A percentile compares a stretch with the other conserved stretches of the same genome.
Conservation (phyloP, 225 moss, liverwort and hornwort species). For the Sphagnum tenellum region DNA sequence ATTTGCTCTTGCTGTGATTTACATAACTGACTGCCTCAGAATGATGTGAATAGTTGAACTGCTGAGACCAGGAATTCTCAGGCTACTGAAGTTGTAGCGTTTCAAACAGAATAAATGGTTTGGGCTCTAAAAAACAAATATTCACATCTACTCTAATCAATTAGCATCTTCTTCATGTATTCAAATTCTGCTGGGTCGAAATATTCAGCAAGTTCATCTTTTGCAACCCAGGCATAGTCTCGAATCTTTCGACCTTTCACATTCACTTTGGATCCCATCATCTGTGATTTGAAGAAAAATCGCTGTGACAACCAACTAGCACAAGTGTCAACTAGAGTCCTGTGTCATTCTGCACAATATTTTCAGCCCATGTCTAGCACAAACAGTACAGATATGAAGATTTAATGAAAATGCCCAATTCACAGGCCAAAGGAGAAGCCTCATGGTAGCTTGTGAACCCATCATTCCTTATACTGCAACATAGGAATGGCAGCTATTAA, state of each 20-base stretch:
- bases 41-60: too few species aligned
- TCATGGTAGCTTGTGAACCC: neutral
- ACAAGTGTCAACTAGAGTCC: neutral
- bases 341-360: too few species aligned
- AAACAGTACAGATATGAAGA: too few species aligned
- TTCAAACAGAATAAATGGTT: too few species aligned
- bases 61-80: too few species aligned
- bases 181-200: slow-evolving; percentile 59
- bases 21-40: too few species aligned
- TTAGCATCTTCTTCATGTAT: slow-evolving; percentile 64
- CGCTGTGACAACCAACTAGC: slow-evolving; percentile 32
- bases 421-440: neutral
- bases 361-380: too few species aligned
- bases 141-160: slow-evolving; percentile 21
- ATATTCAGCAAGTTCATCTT: slow-evolving; percentile 69
- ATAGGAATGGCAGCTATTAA: neutral
- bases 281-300: slow-evolving; percentile 84
- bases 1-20: too few species aligned
- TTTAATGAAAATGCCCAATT: neutral
- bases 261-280: slow-evolving; percentile 48
- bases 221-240: slow-evolving; percentile 85
- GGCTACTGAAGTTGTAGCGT: too few species aligned
- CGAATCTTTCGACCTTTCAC: slow-evolving; percentile 40
- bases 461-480: neutral
- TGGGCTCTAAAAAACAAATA: neutral